A percentile compares a stretch with the other conserved stretches of the same genome.
Conservation (phyloP, 2,329 filamentous ascomycete genomes). For the Colletotrichum musicola region DNA sequence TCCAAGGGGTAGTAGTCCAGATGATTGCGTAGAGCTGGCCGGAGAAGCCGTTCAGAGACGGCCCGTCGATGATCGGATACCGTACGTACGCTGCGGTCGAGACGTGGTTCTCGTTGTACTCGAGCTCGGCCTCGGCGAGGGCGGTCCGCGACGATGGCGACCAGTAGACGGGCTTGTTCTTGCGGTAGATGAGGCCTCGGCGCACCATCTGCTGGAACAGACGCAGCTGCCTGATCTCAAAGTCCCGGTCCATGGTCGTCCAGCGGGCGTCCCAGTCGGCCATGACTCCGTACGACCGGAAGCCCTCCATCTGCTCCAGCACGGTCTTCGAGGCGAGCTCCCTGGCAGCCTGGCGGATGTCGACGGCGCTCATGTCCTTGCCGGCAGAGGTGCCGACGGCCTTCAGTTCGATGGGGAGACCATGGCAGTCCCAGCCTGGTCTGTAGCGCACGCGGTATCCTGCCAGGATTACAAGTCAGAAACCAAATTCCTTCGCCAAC, state of each 20-base stretch:
- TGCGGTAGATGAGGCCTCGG: slow-evolving; percentile 80
- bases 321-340: slow-evolving; percentile 77
- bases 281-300: slow-evolving; percentile 82
- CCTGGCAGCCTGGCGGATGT: slow-evolving; percentile 74
- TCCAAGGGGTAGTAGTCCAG: slow-evolving; percentile 99
- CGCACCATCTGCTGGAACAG: slow-evolving; percentile 82
- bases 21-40: slow-evolving; percentile 82
- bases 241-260: slow-evolving; percentile 82
- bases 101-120: slow-evolving; percentile 81
- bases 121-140: slow-evolving; percentile 85
- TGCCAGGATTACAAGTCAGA: slow-evolving; percentile 33
- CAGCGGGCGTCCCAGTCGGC: slow-evolving; percentile 83
- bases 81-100: slow-evolving; percentile 83
- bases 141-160: slow-evolving; percentile 83
- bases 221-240: slow-evolving; percentile 80
- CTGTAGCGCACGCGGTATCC: slow-evolving; percentile 81
- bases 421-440: slow-evolving; percentile 98
- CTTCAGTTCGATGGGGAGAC: slow-evolving; percentile 96
- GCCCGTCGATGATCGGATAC: slow-evolving; percentile 74
- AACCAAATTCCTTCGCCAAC: neutral
- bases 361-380: slow-evolving; percentile 63
- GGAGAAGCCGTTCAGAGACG: slow-evolving; percentile 53
- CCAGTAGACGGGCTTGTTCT: slow-evolving; percentile 89
- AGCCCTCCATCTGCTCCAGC: slow-evolving; percentile 78
- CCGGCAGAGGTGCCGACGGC: slow-evolving; percentile 73